Conservation (phyloP, 805 yeast genomes). For the Danielozyma ontarioensis region DNA sequence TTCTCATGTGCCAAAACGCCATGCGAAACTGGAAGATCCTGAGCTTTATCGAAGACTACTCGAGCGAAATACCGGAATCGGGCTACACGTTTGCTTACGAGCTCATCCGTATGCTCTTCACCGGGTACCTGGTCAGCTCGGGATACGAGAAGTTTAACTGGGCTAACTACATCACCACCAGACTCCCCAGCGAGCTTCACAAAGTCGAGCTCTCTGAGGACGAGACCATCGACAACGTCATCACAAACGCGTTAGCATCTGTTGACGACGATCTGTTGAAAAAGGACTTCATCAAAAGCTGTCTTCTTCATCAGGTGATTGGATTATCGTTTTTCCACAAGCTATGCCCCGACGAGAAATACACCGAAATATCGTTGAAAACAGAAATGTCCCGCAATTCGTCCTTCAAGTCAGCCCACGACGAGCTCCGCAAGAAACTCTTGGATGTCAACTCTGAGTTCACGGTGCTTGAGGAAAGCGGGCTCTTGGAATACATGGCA, state of each 20-base stretch:
- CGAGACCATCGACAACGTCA: slow-evolving; percentile 13
- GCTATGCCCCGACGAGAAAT: slow-evolving; percentile 21
- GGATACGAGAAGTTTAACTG: slow-evolving; percentile 1
- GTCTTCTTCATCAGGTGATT: slow-evolving; percentile 24
- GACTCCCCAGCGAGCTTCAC: background rate
- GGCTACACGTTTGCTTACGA: background rate
- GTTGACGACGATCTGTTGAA: slow-evolving; percentile 14
- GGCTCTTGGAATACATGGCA: slow-evolving; percentile 23
- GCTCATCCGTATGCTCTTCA: background rate
- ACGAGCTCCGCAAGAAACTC: slow-evolving; percentile 25
- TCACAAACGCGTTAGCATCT: slow-evolving; percentile 9
- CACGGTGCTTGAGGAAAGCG: slow-evolving; percentile 36
- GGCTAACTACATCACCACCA: slow-evolving; percentile 1
- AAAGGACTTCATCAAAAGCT: slow-evolving; percentile 24
- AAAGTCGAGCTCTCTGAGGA: slow-evolving; percentile 1
- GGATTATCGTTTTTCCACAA: slow-evolving; percentile 19
- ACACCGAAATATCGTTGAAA: slow-evolving; percentile 16
- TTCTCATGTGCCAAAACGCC: background rate
- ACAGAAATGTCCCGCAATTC: slow-evolving; percentile 17
- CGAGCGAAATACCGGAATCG: background rate
- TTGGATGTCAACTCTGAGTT: slow-evolving; percentile 32
- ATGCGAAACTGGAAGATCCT: background rate
- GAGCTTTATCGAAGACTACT: background rate
- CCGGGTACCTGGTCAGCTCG: background rate
- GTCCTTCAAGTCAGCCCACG: background rate